These are phyloP conservation scores for Gossypium thurberi DNA, from an alignment of 345 rosid genomes.

Conservation along the genomic window DNA sequence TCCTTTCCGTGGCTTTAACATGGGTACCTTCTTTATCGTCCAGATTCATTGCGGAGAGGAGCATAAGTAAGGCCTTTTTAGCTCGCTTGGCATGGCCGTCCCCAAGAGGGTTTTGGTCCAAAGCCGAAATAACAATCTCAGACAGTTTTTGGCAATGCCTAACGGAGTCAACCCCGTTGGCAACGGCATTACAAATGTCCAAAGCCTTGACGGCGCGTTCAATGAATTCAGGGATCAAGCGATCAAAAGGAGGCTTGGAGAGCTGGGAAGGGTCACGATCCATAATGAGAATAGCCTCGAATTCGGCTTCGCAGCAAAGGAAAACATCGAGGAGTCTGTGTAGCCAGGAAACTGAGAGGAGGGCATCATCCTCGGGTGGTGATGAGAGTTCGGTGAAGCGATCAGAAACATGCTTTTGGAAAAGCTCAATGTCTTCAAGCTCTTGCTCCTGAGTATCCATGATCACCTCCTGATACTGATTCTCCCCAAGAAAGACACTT, in stretches of 20 bases:
- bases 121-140: conserved; percentile 62
- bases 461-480: conserved; percentile 81
- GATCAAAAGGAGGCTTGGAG: conserved; percentile 73
- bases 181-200: conserved; percentile 75
- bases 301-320: conserved; percentile 94
- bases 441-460: conserved; percentile 87
- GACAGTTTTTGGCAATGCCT: conserved; percentile 65
- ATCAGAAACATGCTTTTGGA: conserved; percentile 75
- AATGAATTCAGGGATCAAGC: conserved; percentile 65
- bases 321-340: conserved; percentile 80
- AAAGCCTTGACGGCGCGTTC: conserved; percentile 77
- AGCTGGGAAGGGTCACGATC: conserved; percentile 70
- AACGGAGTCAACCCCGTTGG: conserved; percentile 65
- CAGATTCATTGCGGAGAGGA: conserved; percentile 34
- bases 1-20: conserved; percentile 47
- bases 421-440: conserved; percentile 68
- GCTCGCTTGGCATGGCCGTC: conserved; percentile 84
- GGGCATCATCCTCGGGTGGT: conserved; percentile 24
- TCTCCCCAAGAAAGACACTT: conserved; percentile 73
- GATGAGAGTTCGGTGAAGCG: conserved; percentile 61
- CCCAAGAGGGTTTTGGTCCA: conserved; percentile 58
- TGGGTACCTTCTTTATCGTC: conserved; percentile 55
- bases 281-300: conserved; percentile 69
- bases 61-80: conserved; percentile 53
- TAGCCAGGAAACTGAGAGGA: conserved; percentile 75